These are phyloP conservation scores for Oryza nivara DNA, from an alignment of 176 grass and related monocot genomes.

Conservation along the genomic window DNA sequence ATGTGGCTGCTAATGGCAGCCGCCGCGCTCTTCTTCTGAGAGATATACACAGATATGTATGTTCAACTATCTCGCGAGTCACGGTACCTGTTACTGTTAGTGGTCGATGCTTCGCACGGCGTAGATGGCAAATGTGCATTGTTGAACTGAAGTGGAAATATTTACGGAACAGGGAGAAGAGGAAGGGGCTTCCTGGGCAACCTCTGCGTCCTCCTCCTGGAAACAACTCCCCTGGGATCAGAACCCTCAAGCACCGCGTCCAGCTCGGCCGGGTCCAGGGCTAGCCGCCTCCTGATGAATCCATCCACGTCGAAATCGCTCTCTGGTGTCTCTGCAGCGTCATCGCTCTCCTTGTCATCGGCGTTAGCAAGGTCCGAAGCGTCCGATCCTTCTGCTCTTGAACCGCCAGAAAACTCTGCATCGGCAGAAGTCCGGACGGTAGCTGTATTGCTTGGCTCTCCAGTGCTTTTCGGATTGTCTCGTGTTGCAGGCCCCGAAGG, in stretches of 20 bases:
- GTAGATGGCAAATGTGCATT: background rate
- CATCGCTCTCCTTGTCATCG: background rate
- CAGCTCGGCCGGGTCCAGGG: slow-evolving; percentile 58
- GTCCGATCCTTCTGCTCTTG: slow-evolving; percentile 28
- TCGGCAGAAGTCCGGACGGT: slow-evolving; percentile 16
- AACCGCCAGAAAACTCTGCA: slow-evolving; percentile 19
- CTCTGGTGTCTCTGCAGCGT: slow-evolving; percentile 4
- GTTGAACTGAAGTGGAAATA: background rate
- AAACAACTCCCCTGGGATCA: slow-evolving; percentile 49
- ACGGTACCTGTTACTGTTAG: slow-evolving; percentile 28
- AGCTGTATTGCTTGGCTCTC: slow-evolving; percentile 27
- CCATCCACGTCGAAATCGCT: slow-evolving; percentile 65
- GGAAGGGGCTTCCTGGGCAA: slow-evolving; percentile 53
- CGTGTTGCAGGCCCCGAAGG: slow-evolving; percentile 27
- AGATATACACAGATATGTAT: slow-evolving; percentile 25
- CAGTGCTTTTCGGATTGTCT: slow-evolving; percentile 37
- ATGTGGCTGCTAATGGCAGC: slow-evolving; percentile 24
- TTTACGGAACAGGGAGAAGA: slow-evolving; percentile 44
- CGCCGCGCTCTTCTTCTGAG: slow-evolving; percentile 16
- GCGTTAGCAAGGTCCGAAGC: background rate
- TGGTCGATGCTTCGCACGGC: background rate
- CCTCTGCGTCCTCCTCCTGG: slow-evolving; percentile 52
- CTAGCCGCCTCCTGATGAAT: slow-evolving; percentile 70
- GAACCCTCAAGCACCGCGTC: slow-evolving; percentile 57
- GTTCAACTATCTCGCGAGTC: background rate